Evolutionary conservation across 2,329 filamentous ascomycete species (phyloP).

Genomic region (Fusarium dlaminii): DNA sequence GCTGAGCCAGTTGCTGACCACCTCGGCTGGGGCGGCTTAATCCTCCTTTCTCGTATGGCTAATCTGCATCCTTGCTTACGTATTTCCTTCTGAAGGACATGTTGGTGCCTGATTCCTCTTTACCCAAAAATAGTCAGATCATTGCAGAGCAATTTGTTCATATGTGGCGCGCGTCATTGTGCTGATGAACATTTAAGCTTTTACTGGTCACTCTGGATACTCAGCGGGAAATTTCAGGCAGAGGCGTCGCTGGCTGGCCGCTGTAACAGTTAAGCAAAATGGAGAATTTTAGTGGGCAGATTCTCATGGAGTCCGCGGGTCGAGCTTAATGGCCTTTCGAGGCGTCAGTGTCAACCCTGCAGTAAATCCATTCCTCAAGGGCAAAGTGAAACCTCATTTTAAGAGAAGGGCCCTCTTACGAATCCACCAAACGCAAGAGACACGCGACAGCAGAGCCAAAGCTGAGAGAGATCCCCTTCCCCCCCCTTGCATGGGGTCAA

Average conservation of each 20-base stretch:
- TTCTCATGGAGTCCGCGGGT: not conserved
- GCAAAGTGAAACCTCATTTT: not conserved
- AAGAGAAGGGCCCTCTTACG: not conserved
- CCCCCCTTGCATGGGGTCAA: not conserved
- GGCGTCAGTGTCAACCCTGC: conserved; percentile 2
- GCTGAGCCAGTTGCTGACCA: not conserved
- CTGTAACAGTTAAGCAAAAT: not conserved
- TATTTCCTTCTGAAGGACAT: not conserved
- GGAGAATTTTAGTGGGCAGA: not conserved
- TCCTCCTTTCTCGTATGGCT: conserved; percentile 21
- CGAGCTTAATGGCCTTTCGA: not conserved
- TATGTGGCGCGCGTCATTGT: not conserved
- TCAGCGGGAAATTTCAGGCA: not conserved
- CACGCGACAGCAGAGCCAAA: not conserved
- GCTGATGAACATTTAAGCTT: not conserved
- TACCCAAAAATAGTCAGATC: not conserved
- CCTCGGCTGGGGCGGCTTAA: conserved; percentile 20
- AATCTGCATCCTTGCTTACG: conserved; percentile 4
- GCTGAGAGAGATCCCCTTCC: not conserved
- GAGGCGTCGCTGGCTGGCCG: not conserved
- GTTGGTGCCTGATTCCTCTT: not conserved
- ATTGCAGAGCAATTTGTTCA: too few species aligned
- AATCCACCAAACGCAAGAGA: not conserved
- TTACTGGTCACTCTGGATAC: not conserved
- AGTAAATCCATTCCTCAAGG: not conserved